These are phyloP conservation scores for Aurifilum marmelostoma DNA, from an alignment of 2,329 filamentous ascomycete species.

Conservation along the genomic window DNA sequence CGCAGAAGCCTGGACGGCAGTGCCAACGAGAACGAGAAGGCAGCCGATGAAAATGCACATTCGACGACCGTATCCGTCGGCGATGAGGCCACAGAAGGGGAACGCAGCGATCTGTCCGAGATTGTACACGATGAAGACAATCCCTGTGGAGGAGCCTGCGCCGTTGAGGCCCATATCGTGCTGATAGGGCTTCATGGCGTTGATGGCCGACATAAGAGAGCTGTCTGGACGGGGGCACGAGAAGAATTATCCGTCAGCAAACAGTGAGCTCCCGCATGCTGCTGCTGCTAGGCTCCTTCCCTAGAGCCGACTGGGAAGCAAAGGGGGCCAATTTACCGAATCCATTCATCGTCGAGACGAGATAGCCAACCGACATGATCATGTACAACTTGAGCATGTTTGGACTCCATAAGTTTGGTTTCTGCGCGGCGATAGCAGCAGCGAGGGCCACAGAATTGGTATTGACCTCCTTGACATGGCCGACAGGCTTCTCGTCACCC, in stretches of 20 bases:
- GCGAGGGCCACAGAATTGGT: conserved; percentile 42
- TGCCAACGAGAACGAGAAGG: conserved; percentile 48
- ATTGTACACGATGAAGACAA: conserved; percentile 56
- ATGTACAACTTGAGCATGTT: conserved; percentile 43
- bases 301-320: neutral
- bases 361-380: conserved; percentile 45
- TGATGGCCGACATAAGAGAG: conserved; percentile 55
- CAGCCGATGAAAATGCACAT: conserved; percentile 51
- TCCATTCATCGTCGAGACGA: conserved; percentile 57
- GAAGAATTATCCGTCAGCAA: conserved; percentile 11
- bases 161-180: conserved; percentile 47
- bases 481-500: conserved; percentile 33
- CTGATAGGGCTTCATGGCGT: conserved; percentile 56
- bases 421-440: conserved; percentile 41
- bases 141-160: conserved; percentile 45
- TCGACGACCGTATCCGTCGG: conserved; percentile 52
- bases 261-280: neutral
- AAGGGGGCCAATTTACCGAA: too few relatives aligned
- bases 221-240: conserved; percentile 45
- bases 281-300: neutral
- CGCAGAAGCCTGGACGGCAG: conserved; percentile 50
- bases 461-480: conserved; percentile 39
- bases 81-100: conserved; percentile 50
- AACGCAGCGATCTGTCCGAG: conserved; percentile 53
- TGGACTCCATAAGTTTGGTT: conserved; percentile 39